Conservation (phyloP, 2,329 filamentous ascomycete genomes). For the Exophiala alcalophila region DNA sequence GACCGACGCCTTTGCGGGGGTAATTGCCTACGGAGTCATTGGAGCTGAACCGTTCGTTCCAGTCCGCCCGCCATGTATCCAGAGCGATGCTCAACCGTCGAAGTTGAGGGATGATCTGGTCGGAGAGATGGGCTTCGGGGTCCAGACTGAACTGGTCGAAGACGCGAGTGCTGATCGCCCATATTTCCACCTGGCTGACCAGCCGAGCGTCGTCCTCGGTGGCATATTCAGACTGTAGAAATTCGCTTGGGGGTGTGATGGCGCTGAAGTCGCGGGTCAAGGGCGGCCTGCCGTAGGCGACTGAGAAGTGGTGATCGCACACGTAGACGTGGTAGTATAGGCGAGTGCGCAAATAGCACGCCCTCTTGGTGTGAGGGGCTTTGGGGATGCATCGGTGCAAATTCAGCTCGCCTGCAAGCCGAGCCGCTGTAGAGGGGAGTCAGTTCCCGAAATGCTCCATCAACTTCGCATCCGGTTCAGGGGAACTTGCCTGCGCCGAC, state of each 20-base stretch:
- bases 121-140: conserved; percentile 52
- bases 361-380: conserved; percentile 20
- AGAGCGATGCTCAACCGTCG: conserved; percentile 45
- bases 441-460: conserved; percentile 1
- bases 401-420: conserved; percentile 57
- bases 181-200: conserved; percentile 56
- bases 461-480: too few species aligned
- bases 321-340: conserved; percentile 63
- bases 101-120: conserved; percentile 46
- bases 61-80: conserved; percentile 52
- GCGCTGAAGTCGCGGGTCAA: conserved; percentile 57
- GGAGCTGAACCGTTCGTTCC: conserved; percentile 46
- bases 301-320: conserved; percentile 64
- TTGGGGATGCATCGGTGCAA: conserved; percentile 54
- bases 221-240: conserved; percentile 50
- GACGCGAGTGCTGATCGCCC: conserved; percentile 57
- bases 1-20: conserved; percentile 49
- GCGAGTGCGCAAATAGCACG: conserved; percentile 47
- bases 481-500: conserved; percentile 42
- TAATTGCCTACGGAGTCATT: conserved; percentile 50
- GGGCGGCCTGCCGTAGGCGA: conserved; percentile 57
- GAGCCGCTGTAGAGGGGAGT: conserved; percentile 45
- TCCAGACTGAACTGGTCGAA: conserved; percentile 57
- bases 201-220: conserved; percentile 56
- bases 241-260: conserved; percentile 55